Evolutionary conservation across 305 asterid species (phyloP), one percentile per base, ranked within the genome.

Genomic region (Solanum hybrid): DNA sequence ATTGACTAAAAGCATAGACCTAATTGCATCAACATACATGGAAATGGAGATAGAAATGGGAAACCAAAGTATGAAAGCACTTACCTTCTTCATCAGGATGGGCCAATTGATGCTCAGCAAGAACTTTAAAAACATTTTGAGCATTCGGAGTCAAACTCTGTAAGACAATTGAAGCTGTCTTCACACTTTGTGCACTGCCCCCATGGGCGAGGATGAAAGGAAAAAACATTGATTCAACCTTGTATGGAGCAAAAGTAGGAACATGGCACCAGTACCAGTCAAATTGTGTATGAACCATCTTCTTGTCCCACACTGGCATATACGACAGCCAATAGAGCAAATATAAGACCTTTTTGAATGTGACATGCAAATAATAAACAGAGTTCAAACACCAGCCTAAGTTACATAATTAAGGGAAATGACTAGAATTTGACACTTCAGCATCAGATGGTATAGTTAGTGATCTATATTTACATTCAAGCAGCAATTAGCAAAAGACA

Each of bases 201-300:
- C 90, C 93, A 81, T 96, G 99, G 31, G 98, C 92, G 15, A 97
- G 98, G 90, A 96, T 92, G 78, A 94, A 93, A 70, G 99, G 98
- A 86, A 91, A 91, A 92, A 96, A 97, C 91, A 92, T 92, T 90
- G 97, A 97, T 94, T 96, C 98, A 10, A 94, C 93, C 90, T 93
- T 96, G 96, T 96, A 96, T 36, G 98, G 98, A 77, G 97, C 97
- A 88, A 93, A 97, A 20, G 99, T 97, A 38, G 99, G 99, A 86
- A 95, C 98, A 85, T 96, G 99, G 92, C 91, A 93, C 99, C 99
- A 96, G 91, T 95, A 96, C 99, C 99, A 96, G 88, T 96, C 96
- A 95, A 96, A 97, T 95, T 96, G 98, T 36, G 95, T 96, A 92
- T 97, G 98, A 70, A 96, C 98, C 99, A 96, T 97, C 95, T 95